A percentile compares a stretch with the other conserved stretches of the same genome.
These are phyloP conservation scores for Acacia concinna DNA, from an alignment of 331 rosid species.

Conservation along the genomic window DNA sequence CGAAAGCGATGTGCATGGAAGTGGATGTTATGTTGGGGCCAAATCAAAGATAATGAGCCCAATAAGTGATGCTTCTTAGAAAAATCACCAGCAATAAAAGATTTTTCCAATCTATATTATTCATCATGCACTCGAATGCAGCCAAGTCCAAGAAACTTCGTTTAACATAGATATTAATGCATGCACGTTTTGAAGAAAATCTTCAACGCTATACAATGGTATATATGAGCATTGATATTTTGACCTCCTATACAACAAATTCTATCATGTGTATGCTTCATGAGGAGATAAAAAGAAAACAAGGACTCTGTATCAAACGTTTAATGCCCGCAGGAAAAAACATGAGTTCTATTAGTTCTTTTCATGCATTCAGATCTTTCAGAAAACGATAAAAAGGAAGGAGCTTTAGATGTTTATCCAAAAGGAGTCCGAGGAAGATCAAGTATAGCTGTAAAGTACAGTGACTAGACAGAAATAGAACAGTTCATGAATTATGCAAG, in stretches of 20 bases:
- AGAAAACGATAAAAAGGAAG: not conserved
- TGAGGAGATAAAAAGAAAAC: not conserved
- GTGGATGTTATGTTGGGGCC: not conserved
- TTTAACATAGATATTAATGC: not conserved
- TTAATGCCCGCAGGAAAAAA: not conserved
- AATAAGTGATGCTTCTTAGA: not conserved
- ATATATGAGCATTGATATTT: not conserved
- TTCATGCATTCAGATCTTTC: slow-evolving; percentile 11
- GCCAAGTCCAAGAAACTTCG: not conserved
- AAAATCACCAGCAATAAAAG: not conserved
- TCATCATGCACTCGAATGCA: not conserved
- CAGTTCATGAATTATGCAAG: not conserved
- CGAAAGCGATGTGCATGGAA: not conserved
- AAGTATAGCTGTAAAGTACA: not conserved
- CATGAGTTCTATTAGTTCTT: not conserved
- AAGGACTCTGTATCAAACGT: not conserved
- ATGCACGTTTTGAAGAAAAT: not conserved
- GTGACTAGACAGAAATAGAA: not conserved
- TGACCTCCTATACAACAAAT: not conserved
- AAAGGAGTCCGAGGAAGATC: not conserved
- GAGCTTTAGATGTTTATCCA: not conserved
- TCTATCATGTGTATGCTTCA: not conserved
- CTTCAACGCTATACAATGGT: not conserved
- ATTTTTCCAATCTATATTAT: not conserved
- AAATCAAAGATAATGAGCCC: not conserved